phyloP scores from a whole-genome alignment of 2,329 filamentous ascomycete genomes.

The Xenosphaeropsis pyriputrescens region DNA sequence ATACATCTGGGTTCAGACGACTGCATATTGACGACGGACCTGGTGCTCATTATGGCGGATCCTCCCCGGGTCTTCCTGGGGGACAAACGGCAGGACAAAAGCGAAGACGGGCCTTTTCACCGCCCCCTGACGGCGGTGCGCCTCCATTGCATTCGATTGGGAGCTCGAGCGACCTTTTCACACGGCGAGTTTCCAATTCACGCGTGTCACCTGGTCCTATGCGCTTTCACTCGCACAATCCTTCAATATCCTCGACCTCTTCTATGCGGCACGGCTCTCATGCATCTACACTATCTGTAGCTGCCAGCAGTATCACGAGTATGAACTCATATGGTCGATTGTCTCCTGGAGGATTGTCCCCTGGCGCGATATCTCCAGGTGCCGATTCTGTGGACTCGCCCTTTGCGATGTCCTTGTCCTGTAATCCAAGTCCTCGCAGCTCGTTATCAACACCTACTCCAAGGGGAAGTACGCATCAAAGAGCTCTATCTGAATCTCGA shows the following conservation, averaged over 20 bases:
- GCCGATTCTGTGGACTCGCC: slow-evolving; percentile 29
- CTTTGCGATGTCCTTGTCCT: slow-evolving; percentile 30
- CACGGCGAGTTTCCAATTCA: slow-evolving; percentile 30
- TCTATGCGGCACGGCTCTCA: slow-evolving; percentile 47
- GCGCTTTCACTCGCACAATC: slow-evolving; percentile 38
- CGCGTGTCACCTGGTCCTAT: slow-evolving; percentile 36
- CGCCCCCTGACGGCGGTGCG: slow-evolving; percentile 35
- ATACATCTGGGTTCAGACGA: slow-evolving; percentile 29
- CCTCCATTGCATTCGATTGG: slow-evolving; percentile 15
- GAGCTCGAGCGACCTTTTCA: slow-evolving; percentile 18
- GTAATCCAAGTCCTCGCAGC: slow-evolving; percentile 21
- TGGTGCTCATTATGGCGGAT: slow-evolving; percentile 12
- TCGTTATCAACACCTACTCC: slow-evolving; percentile 13
- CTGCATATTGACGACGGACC: slow-evolving; percentile 37
- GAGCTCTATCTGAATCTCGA: slow-evolving; percentile 22
- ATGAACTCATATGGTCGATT: slow-evolving; percentile 22
- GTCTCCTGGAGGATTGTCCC: slow-evolving; percentile 45
- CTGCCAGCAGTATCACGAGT: slow-evolving; percentile 50
- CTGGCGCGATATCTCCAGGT: slow-evolving; percentile 36
- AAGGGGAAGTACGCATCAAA: slow-evolving; percentile 16
- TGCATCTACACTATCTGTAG: slow-evolving; percentile 43
- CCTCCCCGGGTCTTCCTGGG: slow-evolving; percentile 24
- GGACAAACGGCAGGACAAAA: slow-evolving; percentile 26
- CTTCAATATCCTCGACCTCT: slow-evolving; percentile 51
- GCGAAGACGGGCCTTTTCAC: slow-evolving; percentile 39